Conservation (phyloP, 2,329 filamentous ascomycete genomes). For the Sclerotinia subarctica region DNA sequence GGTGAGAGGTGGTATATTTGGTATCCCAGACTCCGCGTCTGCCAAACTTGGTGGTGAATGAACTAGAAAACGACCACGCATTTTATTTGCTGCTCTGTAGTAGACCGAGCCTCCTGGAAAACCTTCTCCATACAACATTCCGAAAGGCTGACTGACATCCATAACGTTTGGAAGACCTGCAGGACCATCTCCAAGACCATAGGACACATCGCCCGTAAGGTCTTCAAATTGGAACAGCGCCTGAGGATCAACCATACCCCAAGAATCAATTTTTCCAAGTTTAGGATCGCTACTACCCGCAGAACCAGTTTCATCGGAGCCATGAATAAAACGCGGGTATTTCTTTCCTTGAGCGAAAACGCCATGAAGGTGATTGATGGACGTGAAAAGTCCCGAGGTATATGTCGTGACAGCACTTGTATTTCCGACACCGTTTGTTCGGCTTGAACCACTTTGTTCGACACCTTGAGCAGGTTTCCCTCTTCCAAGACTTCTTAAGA, state of each 20-base stretch:
- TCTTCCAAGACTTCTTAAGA: slow-evolving; percentile 75
- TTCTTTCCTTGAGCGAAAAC: slow-evolving; percentile 72
- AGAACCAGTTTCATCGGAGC: slow-evolving; percentile 71
- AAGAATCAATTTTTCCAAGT: slow-evolving; percentile 71
- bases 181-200: slow-evolving; percentile 75
- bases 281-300: slow-evolving; percentile 80
- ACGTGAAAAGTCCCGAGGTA: slow-evolving; percentile 76
- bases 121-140: slow-evolving; percentile 81
- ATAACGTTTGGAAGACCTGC: slow-evolving; percentile 80
- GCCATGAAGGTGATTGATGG: slow-evolving; percentile 76
- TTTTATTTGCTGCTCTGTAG: slow-evolving; percentile 71
- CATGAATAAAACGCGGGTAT: slow-evolving; percentile 76
- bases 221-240: slow-evolving; percentile 76
- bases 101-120: slow-evolving; percentile 79
- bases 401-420: slow-evolving; percentile 77
- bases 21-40: slow-evolving; percentile 69
- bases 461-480: slow-evolving; percentile 70
- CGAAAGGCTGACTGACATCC: slow-evolving; percentile 84
- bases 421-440: slow-evolving; percentile 50
- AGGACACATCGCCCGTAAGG: slow-evolving; percentile 67
- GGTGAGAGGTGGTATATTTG: slow-evolving; percentile 64
- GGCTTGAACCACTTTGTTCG: slow-evolving; percentile 51
- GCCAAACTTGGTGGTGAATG: slow-evolving; percentile 58
- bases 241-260: slow-evolving; percentile 75
- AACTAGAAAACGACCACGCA: slow-evolving; percentile 71